Percentiles rank a stretch among this genome's conserved stretches.
Evolutionary conservation across 805 yeast species (phyloP).

Genomic region (Kluyveromyces aestuarii): DNA sequence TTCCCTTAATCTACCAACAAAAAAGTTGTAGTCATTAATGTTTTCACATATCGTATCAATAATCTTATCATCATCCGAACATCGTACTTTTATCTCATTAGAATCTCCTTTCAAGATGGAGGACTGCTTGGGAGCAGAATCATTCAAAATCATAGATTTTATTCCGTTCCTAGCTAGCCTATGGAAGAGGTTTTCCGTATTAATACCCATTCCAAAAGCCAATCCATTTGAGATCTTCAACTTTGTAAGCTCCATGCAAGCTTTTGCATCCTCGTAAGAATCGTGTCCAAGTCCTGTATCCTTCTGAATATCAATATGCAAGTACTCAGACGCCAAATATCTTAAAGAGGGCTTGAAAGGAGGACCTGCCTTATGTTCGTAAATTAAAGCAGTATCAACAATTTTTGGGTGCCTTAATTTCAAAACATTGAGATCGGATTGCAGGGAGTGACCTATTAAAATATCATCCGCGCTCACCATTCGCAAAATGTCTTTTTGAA

Average conservation of each 20-base stretch:
- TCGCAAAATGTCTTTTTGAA: constrained; percentile 47
- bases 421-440: constrained; percentile 69
- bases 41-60: constrained; percentile 34
- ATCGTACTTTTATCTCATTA: constrained; percentile 33
- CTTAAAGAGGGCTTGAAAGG: constrained; percentile 73
- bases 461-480: constrained; percentile 52
- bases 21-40: constrained; percentile 36
- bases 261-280: constrained; percentile 73
- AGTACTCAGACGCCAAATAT: constrained; percentile 51
- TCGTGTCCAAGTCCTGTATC: constrained; percentile 66
- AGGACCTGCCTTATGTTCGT: constrained; percentile 75
- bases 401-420: constrained; percentile 61
- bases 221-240: constrained; percentile 60
- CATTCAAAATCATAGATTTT: constrained; percentile 27
- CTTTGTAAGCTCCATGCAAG: constrained; percentile 71
- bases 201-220: constrained; percentile 47
- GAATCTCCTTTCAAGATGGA: constrained; percentile 15
- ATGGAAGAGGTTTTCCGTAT: constrained; percentile 35
- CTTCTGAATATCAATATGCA: constrained; percentile 55
- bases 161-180: constrained; percentile 26
- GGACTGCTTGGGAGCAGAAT: constrained; percentile 24
- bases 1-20: constrained; percentile 49
- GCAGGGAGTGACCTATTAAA: constrained; percentile 83
- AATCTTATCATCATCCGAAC: constrained; percentile 52
- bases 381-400: constrained; percentile 72